Conservation (phyloP, 2,329 filamentous ascomycete genomes). For the Paecilomyces niveus region DNA sequence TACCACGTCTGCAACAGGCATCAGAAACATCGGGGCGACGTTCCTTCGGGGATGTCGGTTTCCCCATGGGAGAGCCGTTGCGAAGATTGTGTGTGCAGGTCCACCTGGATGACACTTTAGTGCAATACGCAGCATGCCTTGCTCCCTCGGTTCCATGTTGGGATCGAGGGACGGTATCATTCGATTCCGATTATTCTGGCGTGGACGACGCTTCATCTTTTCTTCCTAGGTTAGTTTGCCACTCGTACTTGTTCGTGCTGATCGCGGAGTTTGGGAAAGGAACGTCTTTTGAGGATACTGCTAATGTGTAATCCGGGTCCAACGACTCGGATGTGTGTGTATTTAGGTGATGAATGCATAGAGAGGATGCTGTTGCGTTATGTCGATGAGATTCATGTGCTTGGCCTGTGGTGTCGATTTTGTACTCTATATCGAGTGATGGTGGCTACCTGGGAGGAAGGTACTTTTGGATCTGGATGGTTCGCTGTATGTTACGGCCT, state of each 20-base stretch:
- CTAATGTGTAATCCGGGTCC: slow-evolving; percentile 18
- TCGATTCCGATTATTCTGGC: slow-evolving; percentile 92
- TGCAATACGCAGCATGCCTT: slow-evolving; percentile 85
- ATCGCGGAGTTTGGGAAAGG: slow-evolving; percentile 11
- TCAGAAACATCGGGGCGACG: slow-evolving; percentile 76
- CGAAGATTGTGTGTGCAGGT: slow-evolving; percentile 73
- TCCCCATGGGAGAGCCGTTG: slow-evolving; percentile 86
- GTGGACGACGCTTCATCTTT: slow-evolving; percentile 64
- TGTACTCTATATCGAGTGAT: background rate
- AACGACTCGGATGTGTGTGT: background rate
- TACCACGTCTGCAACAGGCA: slow-evolving; percentile 73
- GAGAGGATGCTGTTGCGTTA: background rate
- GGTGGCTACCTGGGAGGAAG: background rate
- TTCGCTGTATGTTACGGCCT: background rate
- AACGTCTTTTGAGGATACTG: slow-evolving; percentile 21
- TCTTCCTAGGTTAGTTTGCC: slow-evolving; percentile 44
- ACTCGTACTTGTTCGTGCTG: slow-evolving; percentile 7
- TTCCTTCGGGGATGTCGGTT: slow-evolving; percentile 20
- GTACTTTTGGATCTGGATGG: background rate
- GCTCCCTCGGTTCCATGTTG: slow-evolving; percentile 28
- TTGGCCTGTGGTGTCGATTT: background rate
- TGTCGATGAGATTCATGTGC: background rate
- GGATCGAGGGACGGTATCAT: slow-evolving; percentile 52
- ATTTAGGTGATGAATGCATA: background rate
- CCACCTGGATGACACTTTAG: slow-evolving; percentile 64